A percentile compares a stretch with the other conserved stretches of the same genome.
Conservation (phyloP, 768 basidiomycete species). For the Lyophyllum atratum region DNA sequence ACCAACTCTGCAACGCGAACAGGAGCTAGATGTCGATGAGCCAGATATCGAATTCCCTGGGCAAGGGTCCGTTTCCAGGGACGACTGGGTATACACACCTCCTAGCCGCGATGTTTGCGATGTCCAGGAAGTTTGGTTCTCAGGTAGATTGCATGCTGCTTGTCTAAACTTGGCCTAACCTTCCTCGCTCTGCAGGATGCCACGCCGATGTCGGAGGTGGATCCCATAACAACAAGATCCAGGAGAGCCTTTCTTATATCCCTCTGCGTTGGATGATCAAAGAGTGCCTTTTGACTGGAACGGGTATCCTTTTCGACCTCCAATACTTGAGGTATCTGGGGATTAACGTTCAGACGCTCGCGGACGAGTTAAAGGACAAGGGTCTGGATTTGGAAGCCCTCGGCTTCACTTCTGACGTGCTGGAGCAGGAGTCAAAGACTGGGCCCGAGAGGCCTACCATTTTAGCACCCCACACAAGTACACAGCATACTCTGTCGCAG, state of each 20-base stretch:
- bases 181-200: slow-evolving; percentile 13
- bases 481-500: background rate
- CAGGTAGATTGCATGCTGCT: slow-evolving; percentile 11
- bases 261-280: slow-evolving; percentile 32
- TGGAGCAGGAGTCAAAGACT: background rate
- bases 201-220: slow-evolving; percentile 28
- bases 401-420: slow-evolving; percentile 3
- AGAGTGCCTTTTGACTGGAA: slow-evolving; percentile 21
- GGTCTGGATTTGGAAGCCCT: slow-evolving; percentile 4
- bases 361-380: slow-evolving; percentile 2
- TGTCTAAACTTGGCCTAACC: background rate
- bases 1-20: slow-evolving; percentile 19
- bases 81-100: slow-evolving; percentile 20
- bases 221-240: slow-evolving; percentile 20
- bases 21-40: slow-evolving; percentile 25
- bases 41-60: slow-evolving; percentile 9
- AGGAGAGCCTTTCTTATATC: slow-evolving; percentile 24
- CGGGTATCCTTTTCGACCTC: slow-evolving; percentile 10
- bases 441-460: background rate
- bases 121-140: slow-evolving; percentile 27
- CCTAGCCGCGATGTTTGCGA: slow-evolving; percentile 21
- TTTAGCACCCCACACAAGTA: background rate
- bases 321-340: slow-evolving; percentile 18
- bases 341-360: slow-evolving; percentile 18
- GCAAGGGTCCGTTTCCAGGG: slow-evolving; percentile 5